A percentile compares a stretch with the other conserved stretches of the same genome.
Evolutionary conservation across 2,329 filamentous ascomycete species (phyloP).

Genomic region (Tolypocladium pustulatum): DNA sequence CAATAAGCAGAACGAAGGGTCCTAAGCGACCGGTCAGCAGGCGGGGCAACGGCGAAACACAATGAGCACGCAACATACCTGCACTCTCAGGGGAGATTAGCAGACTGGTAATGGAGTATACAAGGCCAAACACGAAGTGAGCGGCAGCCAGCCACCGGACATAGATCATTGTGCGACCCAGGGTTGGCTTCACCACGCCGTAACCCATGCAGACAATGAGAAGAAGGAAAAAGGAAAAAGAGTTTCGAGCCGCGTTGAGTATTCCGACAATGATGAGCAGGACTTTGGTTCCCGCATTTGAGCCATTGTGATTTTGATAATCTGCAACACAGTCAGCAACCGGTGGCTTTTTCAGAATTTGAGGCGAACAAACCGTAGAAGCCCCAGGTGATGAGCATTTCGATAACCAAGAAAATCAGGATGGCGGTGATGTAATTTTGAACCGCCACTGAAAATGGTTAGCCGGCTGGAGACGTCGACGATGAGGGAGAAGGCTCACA

Average conservation of each 20-base stretch:
- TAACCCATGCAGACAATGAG: constrained; percentile 99
- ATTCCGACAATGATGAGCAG: constrained; percentile 87
- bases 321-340: constrained; percentile 45
- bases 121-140: constrained; percentile 89
- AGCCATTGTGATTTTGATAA: constrained; percentile 82
- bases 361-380: constrained; percentile 63
- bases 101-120: constrained; percentile 85
- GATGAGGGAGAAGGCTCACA: constrained; percentile 34
- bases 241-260: constrained; percentile 87
- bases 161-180: constrained; percentile 89
- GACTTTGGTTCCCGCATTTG: constrained; percentile 72
- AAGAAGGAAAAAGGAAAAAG: constrained; percentile 95
- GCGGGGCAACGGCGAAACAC: background rate
- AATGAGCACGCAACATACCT: constrained; percentile 29
- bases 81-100: constrained; percentile 82
- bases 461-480: constrained; percentile 3
- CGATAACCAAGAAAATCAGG: constrained; percentile 82
- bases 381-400: constrained; percentile 98
- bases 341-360: background rate
- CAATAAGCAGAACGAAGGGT: constrained; percentile 82
- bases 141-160: constrained; percentile 83
- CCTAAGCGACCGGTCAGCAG: constrained; percentile 34
- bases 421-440: constrained; percentile 99
- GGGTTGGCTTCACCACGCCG: constrained; percentile 86
- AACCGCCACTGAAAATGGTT: constrained; percentile 56